Evolutionary conservation across 2,329 filamentous ascomycete genomes (phyloP).

Genomic region (Ilyonectria destructans): DNA sequence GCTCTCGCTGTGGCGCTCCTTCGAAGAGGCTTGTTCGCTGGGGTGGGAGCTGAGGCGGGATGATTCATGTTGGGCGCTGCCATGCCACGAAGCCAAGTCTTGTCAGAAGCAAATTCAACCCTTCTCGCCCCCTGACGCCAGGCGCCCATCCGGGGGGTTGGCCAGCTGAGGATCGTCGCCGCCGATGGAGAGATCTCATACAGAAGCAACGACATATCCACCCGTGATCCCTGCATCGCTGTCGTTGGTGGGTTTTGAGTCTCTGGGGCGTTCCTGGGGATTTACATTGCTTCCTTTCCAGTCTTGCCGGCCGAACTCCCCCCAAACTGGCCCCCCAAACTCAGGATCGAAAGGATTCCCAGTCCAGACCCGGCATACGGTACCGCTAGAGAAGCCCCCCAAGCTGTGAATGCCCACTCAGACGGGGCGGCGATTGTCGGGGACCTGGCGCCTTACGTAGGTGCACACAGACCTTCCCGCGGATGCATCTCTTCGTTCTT

Average conservation of each 20-base stretch:
- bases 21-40: not conserved
- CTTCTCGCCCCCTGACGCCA: conserved; percentile 11
- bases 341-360: not conserved
- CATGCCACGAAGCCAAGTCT: conserved; percentile 1
- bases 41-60: conserved; percentile 1
- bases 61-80: conserved; percentile 6
- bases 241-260: not conserved
- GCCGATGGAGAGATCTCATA: conserved; percentile 16
- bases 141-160: conserved; percentile 16
- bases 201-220: conserved; percentile 15
- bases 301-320: too few relatives aligned
- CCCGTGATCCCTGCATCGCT: conserved; percentile 18
- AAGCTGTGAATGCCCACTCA: not conserved
- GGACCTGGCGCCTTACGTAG: not conserved
- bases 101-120: conserved; percentile 19
- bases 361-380: not conserved
- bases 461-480: conserved; percentile 6
- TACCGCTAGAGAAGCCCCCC: not conserved
- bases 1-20: conserved; percentile 1
- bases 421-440: not conserved
- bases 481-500: not conserved
- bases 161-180: conserved; percentile 23
- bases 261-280: conserved; percentile 12
- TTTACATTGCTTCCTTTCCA: conserved; percentile 17
- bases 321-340: not conserved